Conservation (phyloP, 2,329 filamentous ascomycete genomes). For the Falciphora oryzae region DNA sequence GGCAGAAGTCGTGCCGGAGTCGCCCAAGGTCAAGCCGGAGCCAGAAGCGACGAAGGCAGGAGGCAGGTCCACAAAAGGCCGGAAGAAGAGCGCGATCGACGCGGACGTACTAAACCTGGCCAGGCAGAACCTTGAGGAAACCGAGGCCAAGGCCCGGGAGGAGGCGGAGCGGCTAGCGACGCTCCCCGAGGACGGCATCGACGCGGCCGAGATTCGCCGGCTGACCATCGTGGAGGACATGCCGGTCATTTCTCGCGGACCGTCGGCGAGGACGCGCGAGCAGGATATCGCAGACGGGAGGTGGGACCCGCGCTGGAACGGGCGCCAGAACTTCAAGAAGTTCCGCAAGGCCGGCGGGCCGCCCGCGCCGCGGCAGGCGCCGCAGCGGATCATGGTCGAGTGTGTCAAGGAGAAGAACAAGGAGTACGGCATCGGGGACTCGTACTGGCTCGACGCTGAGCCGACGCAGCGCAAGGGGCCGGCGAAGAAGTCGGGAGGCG, state of each 20-base stretch:
- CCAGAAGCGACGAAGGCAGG: constrained; percentile 9
- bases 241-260: constrained; percentile 44
- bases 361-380: constrained; percentile 27
- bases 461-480: constrained; percentile 19
- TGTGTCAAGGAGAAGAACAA: constrained; percentile 67
- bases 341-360: constrained; percentile 56
- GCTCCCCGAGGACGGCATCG: constrained; percentile 55
- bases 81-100: constrained; percentile 44
- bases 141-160: constrained; percentile 55
- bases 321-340: constrained; percentile 91
- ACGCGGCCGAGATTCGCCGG: constrained; percentile 66
- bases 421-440: constrained; percentile 67
- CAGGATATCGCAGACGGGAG: constrained; percentile 48
- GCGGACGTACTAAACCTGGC: constrained; percentile 62
- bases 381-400: constrained; percentile 52
- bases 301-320: constrained; percentile 90
- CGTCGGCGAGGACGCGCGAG: constrained; percentile 36
- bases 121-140: constrained; percentile 53
- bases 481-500: constrained; percentile 17
- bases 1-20: constrained; percentile 13
- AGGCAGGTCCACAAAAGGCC: constrained; percentile 23
- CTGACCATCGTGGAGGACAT: constrained; percentile 75
- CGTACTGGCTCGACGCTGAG: constrained; percentile 65
- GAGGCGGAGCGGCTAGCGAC: constrained; percentile 49
- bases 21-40: constrained; percentile 14